Base-by-base conservation (phyloP, 768 basidiomycete genomes). In the Boletus vermiculosoides region DNA sequence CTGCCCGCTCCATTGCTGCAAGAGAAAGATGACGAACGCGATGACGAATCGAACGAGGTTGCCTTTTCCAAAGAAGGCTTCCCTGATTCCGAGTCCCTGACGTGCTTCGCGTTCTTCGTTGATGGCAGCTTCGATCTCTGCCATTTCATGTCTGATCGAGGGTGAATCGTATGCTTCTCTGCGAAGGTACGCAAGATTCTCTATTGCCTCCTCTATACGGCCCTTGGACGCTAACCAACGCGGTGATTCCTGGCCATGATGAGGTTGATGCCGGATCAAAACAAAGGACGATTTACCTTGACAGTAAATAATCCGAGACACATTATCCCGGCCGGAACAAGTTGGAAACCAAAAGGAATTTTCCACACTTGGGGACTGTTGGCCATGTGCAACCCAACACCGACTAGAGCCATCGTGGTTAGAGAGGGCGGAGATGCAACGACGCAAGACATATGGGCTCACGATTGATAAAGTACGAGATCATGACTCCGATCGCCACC, bases 1-100 rank as follows among this genome's bases (percentile, higher is more conserved):
- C 68, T 93, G 92, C 1, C 92, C 92, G 47, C 82, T 80, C 86
- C 86, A 92, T 67, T 93, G 90, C 62, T 93, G 92, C 9, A 92
- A 74, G 57, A 88, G 67, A 76, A 92, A 92, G 58, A 92, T 89
- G 28, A 80, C 71, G 62, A 90, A 85, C 1, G 92, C 92, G 63
- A 94, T 92, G n/a, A 87, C 74, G 76, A 94, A 94, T 23, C 93
- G 86, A 57, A 86, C 75, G 45, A 84, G 80, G 73, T 93, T 93
- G 46, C 93, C 92, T 67, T 88, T 89, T 20, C 87, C 87, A 39
- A 90, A 76, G 74, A 92, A 88, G 3, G 88, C 88, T 63, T 90
- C 86, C 62, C 77, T 83, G 56, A 80, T 60, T 1, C 88, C 86
- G 11, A 91, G 77, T 8, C 85, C 87, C n/a, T 73, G 60, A 11